These are phyloP conservation scores for Chrysopogon serrulatus DNA, from an alignment of 176 grass and related monocot genomes.

Conservation along the genomic window DNA sequence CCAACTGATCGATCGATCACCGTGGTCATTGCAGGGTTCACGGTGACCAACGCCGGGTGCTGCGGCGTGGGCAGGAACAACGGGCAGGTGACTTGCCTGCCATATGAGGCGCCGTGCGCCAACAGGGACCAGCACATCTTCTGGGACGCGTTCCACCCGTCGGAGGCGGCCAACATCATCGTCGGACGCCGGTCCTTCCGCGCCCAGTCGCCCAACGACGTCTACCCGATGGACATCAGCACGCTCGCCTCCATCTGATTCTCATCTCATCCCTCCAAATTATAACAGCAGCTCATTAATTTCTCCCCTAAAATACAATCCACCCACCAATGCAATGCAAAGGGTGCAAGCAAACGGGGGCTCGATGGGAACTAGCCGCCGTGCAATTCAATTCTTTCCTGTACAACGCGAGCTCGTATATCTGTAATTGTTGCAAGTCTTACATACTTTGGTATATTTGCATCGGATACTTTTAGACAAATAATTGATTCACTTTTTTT, in stretches of 20 bases:
- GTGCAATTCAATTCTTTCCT: neutral
- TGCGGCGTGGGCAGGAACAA: constrained; percentile 99
- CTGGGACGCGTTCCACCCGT: constrained; percentile 96
- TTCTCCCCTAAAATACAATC: neutral
- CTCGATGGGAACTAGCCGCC: no score
- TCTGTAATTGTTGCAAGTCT: neutral
- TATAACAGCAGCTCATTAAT: no score
- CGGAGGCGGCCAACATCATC: constrained; percentile 78
- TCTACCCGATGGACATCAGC: constrained; percentile 79
- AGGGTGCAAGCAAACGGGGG: neutral
- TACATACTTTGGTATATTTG: neutral
- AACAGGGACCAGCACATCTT: constrained; percentile 88
- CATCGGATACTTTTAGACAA: no score
- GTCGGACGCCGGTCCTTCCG: constrained; percentile 76
- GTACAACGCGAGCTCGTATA: neutral
- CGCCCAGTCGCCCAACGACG: constrained; percentile 57
- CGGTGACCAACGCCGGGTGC: constrained; percentile 66
- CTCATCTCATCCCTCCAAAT: neutral
- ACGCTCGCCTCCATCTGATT: constrained; percentile 64
- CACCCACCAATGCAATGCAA: neutral
- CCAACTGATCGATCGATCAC: neutral
- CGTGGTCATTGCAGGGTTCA: constrained; percentile 36
- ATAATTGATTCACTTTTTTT: constrained; percentile 8
- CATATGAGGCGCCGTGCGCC: constrained; percentile 68
- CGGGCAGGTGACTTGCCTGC: constrained; percentile 92